These are phyloP conservation scores for Papiliotrema nemorosa DNA, from an alignment of 1,284 basidiomycete genomes.

Conservation along the genomic window DNA sequence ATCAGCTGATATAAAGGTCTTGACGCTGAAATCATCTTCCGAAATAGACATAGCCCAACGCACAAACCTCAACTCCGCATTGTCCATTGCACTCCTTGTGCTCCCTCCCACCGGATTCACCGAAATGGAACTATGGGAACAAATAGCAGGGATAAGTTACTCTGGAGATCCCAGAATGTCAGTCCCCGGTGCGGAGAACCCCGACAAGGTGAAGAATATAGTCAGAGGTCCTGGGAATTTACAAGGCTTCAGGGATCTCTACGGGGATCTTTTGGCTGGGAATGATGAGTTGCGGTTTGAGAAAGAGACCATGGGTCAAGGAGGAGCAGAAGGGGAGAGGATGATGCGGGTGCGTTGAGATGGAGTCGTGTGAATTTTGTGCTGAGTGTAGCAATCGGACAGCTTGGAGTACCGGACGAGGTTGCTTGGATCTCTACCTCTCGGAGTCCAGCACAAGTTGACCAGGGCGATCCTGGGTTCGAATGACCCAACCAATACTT, in stretches of 20 bases:
- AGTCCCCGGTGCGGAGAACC: conserved; percentile 85
- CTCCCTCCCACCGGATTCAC: conserved; percentile 54
- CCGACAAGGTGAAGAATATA: conserved; percentile 89
- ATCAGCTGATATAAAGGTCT: conserved; percentile 53
- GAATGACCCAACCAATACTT: too few relatives aligned
- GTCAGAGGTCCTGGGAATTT: conserved; percentile 66
- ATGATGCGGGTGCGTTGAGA: not conserved
- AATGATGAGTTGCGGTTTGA: conserved; percentile 47
- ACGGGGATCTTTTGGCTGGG: conserved; percentile 72
- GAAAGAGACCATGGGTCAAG: conserved; percentile 8
- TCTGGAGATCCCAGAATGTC: conserved; percentile 83
- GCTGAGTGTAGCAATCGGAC: conserved; percentile 59
- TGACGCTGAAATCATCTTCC: conserved; percentile 81
- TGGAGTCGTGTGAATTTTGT: conserved; percentile 12
- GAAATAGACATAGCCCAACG: conserved; percentile 87
- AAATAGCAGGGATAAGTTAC: conserved; percentile 84
- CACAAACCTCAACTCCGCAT: conserved; percentile 85
- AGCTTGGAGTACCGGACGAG: conserved; percentile 62
- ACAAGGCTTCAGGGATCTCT: conserved; percentile 80
- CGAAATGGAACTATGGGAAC: conserved; percentile 77
- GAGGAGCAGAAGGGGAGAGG: conserved; percentile 2
- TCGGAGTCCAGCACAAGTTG: conserved; percentile 51
- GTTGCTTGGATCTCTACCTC: conserved; percentile 72
- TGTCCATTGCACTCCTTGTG: conserved; percentile 63
- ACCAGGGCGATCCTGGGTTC: not conserved